Conservation (phyloP, 805 yeast genomes). For the Saccharomycopsis vini region DNA sequence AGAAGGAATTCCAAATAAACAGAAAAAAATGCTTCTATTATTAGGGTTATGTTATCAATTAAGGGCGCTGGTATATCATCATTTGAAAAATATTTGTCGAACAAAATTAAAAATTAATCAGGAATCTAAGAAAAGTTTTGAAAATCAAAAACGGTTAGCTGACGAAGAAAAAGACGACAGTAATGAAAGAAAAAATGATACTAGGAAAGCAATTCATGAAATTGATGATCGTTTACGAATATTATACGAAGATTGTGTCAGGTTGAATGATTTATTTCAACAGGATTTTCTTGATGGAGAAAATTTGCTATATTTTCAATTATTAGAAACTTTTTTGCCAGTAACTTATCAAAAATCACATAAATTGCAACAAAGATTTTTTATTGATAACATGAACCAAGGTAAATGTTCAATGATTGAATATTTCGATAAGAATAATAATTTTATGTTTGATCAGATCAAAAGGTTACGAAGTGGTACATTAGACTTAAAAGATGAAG, state of each 20-base stretch:
- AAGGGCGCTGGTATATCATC: constrained; percentile 10
- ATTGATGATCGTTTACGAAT: too few relatives aligned
- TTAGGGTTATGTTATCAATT: constrained; percentile 17
- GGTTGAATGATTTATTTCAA: too few relatives aligned
- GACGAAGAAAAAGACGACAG: too few relatives aligned
- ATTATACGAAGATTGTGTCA: too few relatives aligned
- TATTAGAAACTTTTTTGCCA: constrained; percentile 9
- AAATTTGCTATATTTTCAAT: constrained; percentile 5
- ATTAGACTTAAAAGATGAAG: not conserved
- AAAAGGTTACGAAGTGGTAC: not conserved
- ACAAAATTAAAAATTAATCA: too few relatives aligned
- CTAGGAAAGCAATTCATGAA: not conserved
- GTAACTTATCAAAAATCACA: too few relatives aligned
- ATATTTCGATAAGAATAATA: constrained; percentile 13
- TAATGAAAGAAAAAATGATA: too few relatives aligned
- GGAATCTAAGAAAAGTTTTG: too few relatives aligned
- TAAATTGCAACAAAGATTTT: too few relatives aligned
- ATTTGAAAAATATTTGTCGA: constrained; percentile 7
- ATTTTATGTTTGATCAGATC: not conserved
- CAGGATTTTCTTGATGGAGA: constrained; percentile 17
- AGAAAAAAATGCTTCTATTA: not conserved
- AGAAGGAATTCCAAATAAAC: not conserved
- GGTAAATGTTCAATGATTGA: constrained; percentile 15
- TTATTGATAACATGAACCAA: too few relatives aligned
- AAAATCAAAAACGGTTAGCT: too few relatives aligned